A percentile compares a stretch with the other conserved stretches of the same genome.
Conservation (phyloP, 352 stramenopile genomes). For the Elongisporangium prolatum region DNA sequence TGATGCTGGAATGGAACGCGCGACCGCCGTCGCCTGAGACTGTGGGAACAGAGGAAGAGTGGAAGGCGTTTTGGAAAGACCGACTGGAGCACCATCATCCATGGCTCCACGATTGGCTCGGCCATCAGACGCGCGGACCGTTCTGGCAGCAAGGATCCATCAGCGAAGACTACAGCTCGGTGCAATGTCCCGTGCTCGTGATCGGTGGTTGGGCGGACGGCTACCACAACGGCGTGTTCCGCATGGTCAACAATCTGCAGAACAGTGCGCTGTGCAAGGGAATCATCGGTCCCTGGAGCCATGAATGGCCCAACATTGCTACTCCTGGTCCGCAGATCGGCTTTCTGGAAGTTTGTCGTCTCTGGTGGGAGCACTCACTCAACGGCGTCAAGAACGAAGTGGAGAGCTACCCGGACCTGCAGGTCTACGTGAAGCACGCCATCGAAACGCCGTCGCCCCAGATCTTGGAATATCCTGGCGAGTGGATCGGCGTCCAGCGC, state of each 20-base stretch:
- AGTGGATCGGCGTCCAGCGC: conserved; percentile 31
- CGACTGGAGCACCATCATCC: conserved; percentile 36
- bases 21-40: conserved; percentile 31
- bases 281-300: conserved; percentile 43
- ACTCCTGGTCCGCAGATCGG: conserved; percentile 35
- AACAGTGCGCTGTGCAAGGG: conserved; percentile 28
- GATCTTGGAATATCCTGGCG: conserved; percentile 34
- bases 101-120: conserved; percentile 46
- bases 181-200: conserved; percentile 34
- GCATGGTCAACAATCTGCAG: conserved; percentile 31
- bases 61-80: conserved; percentile 21
- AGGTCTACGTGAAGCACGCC: conserved; percentile 41
- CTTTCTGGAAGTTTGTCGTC: conserved; percentile 41
- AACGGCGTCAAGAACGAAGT: conserved; percentile 20
- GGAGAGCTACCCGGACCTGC: conserved; percentile 27
- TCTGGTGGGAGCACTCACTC: conserved; percentile 42
- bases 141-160: conserved; percentile 49
- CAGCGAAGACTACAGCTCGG: conserved; percentile 26
- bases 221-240: conserved; percentile 43
- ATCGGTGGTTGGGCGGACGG: conserved; percentile 47
- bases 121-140: conserved; percentile 32
- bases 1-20: conserved; percentile 45
- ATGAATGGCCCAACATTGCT: conserved; percentile 48
- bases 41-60: conserved; percentile 21
- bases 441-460: conserved; percentile 25